phyloP scores from a whole-genome alignment of 2,329 filamentous ascomycete species.

The Rugonectria rugulosa region DNA sequence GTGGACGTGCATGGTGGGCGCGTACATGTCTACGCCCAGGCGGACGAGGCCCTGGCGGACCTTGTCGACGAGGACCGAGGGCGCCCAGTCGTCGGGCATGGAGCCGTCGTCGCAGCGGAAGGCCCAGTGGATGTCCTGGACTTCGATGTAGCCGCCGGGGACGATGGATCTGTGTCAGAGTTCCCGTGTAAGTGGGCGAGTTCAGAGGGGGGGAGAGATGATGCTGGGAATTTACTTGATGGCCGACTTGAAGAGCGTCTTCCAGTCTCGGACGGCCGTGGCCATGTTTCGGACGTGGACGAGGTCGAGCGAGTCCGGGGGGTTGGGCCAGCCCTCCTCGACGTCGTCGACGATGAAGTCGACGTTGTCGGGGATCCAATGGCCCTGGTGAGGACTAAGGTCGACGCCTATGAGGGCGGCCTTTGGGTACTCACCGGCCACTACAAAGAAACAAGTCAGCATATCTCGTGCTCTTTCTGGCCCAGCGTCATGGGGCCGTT shows the following conservation, averaged over 20 bases:
- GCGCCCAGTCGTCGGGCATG: slow-evolving; percentile 29
- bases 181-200: neutral
- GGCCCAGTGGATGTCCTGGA: slow-evolving; percentile 41
- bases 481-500: neutral
- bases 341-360: slow-evolving; percentile 44
- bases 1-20: slow-evolving; percentile 12
- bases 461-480: neutral
- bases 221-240: slow-evolving; percentile 12
- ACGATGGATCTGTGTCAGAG: slow-evolving; percentile 33
- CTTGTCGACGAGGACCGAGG: slow-evolving; percentile 36
- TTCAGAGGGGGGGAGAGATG: neutral
- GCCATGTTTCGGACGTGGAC: slow-evolving; percentile 46
- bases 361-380: slow-evolving; percentile 48
- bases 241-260: slow-evolving; percentile 12
- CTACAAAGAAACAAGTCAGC: slow-evolving; percentile 16
- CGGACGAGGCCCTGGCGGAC: slow-evolving; percentile 33
- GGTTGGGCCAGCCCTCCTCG: slow-evolving; percentile 38
- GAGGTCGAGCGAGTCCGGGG: slow-evolving; percentile 31
- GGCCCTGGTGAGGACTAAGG: slow-evolving; percentile 46
- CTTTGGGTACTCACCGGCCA: slow-evolving; percentile 44
- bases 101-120: slow-evolving; percentile 35
- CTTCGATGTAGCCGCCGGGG: slow-evolving; percentile 55
- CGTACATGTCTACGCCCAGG: slow-evolving; percentile 38
- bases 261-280: slow-evolving; percentile 34
- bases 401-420: slow-evolving; percentile 48